Evolutionary conservation across 805 yeast species (phyloP).

Genomic region (Torulaspora delbrueckii): DNA sequence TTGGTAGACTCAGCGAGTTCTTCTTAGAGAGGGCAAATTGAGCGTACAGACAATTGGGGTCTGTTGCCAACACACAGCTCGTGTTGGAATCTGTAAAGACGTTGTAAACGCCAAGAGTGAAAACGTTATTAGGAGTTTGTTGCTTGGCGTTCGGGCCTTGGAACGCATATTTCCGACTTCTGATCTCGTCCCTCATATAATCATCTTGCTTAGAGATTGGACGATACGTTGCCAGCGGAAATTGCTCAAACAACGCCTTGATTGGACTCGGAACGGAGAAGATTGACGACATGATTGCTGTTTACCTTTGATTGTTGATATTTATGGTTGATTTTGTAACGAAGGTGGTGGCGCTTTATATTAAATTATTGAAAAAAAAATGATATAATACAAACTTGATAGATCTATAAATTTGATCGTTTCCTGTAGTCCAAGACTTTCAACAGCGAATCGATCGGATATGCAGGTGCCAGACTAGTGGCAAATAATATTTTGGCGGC

Average conservation of each 20-base stretch:
- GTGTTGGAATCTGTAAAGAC: slow-evolving; percentile 33
- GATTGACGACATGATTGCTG: slow-evolving; percentile 4
- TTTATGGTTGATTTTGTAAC: background rate
- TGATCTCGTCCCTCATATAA: slow-evolving; percentile 24
- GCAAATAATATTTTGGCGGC: slow-evolving; percentile 31
- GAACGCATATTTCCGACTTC: slow-evolving; percentile 24
- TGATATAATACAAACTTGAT: background rate
- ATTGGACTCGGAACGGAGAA: slow-evolving; percentile 40
- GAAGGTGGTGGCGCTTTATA: background rate
- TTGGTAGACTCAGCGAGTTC: slow-evolving; percentile 43
- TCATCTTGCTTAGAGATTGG: slow-evolving; percentile 34
- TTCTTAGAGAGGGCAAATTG: slow-evolving; percentile 45
- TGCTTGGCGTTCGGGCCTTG: slow-evolving; percentile 10
- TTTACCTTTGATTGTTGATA: background rate
- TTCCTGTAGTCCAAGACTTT: slow-evolving; percentile 16
- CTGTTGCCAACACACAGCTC: slow-evolving; percentile 43
- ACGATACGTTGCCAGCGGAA: slow-evolving; percentile 46
- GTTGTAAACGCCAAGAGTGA: slow-evolving; percentile 53
- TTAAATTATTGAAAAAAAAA: background rate
- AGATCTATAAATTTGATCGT: background rate
- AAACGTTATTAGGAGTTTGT: slow-evolving; percentile 27
- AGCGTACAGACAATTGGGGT: slow-evolving; percentile 51
- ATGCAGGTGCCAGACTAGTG: slow-evolving; percentile 28
- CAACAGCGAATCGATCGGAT: slow-evolving; percentile 23
- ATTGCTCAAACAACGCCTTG: slow-evolving; percentile 43